These are phyloP conservation scores for Hanseniaspora thailandica DNA, from an alignment of 805 yeast species.

Conservation along the genomic window DNA sequence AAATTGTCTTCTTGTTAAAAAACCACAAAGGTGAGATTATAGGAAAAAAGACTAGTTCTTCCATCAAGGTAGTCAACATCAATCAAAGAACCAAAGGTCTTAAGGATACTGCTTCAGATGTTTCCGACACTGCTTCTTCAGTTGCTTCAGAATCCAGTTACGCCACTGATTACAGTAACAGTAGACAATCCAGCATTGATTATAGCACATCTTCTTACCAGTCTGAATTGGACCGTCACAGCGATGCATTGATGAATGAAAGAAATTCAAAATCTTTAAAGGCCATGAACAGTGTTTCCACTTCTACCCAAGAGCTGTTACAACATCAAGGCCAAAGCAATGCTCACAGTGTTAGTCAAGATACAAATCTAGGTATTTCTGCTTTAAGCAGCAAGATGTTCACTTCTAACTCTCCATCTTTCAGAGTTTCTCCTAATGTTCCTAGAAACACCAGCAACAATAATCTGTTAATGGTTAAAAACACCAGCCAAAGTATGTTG, in stretches of 20 bases:
- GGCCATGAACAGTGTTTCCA: background rate
- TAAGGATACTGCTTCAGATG: slow-evolving; percentile 7
- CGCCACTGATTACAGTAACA: slow-evolving; percentile 12
- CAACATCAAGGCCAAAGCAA: slow-evolving; percentile 12
- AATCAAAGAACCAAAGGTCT: slow-evolving; percentile 31
- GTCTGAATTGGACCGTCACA: slow-evolving; percentile 1
- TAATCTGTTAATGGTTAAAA: background rate
- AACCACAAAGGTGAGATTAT: slow-evolving; percentile 50
- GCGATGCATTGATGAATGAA: background rate
- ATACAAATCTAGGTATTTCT: background rate
- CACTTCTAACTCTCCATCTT: slow-evolving; percentile 10
- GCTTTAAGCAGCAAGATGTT: background rate
- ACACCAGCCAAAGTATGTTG: background rate
- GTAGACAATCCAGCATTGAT: slow-evolving; percentile 14
- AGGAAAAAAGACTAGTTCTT: slow-evolving; percentile 58
- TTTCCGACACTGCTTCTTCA: slow-evolving; percentile 12
- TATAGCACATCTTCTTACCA: slow-evolving; percentile 6
- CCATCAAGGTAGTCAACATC: slow-evolving; percentile 88
- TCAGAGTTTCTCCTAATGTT: slow-evolving; percentile 1
- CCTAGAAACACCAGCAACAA: slow-evolving; percentile 4
- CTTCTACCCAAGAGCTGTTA: slow-evolving; percentile 12
- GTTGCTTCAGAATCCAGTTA: slow-evolving; percentile 12
- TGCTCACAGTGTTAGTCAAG: background rate
- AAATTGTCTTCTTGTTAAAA: slow-evolving; percentile 53
- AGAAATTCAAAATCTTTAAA: background rate